Evolutionary conservation across 768 basidiomycete genomes (phyloP), one percentile per base, ranked within the genome.

Genomic region (Cubamyces lactineus): DNA sequence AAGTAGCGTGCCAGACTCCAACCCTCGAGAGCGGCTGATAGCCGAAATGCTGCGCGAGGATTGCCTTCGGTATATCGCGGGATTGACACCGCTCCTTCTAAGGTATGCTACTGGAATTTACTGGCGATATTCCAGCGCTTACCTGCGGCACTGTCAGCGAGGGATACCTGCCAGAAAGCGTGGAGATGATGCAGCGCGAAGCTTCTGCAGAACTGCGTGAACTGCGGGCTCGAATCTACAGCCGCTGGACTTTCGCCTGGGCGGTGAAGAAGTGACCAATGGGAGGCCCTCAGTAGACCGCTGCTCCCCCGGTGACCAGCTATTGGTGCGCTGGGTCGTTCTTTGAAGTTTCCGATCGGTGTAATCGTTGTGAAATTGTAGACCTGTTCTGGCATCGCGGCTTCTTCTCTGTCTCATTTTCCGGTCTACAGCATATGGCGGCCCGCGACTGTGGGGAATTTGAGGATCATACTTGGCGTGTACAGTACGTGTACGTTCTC

Each of bases 161-260:
- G 49, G 73, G 73, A 11, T 74, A 72, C 65, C 46, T 71, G n/a
- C 70, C 70, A 5, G 71, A 73, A 45, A 67, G 63, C 19, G 70
- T 74, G 23, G 73, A 70, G 42, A 66, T 55, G 42, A 69, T 73
- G 69, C 63, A 64, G 48, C 66, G 68, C 11, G 71, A 72, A 55
- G 72, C 74, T 1, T 42, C 62, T 2, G 51, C 63, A 12, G 74
- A 75, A 60, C 50, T 75, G 39, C 66, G 53, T 26, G 71, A 71
- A 39, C 64, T 72, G 38, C 64, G 66, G 43, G 66, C 68, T 6
- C 70, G 57, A 34, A 45, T 73, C 26, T 71, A 73, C 65, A 72
- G 61, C 51, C 68, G 73, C 38, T 75, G 72, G 72, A 65, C 62
- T 42, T 75, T 73, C 54, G 72, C 74, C 13, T 75, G 74, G 74